Evolutionary conservation across 148 eudicot species (phyloP).

Genomic region (Persicaria tinctoria): DNA sequence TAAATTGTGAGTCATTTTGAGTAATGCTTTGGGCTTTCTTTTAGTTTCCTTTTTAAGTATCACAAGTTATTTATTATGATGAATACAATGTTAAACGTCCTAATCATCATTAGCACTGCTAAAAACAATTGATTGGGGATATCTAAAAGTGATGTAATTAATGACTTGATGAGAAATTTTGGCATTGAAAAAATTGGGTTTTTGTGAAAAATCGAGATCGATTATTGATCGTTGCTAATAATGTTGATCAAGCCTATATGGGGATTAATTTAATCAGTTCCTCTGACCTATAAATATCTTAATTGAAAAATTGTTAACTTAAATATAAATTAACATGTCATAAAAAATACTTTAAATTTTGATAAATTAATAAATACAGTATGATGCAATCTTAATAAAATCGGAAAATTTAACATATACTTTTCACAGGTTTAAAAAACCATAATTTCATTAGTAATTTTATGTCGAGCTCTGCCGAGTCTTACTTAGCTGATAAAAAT

Average conservation of each 20-base stretch:
- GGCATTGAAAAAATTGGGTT: not conserved
- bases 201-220: not conserved
- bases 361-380: too few relatives aligned
- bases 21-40: not conserved
- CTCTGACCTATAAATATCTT: too few relatives aligned
- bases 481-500: too few relatives aligned
- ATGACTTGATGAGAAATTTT: not conserved
- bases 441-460: too few relatives aligned
- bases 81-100: constrained; percentile 4
- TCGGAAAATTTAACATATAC: too few relatives aligned
- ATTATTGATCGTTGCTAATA: not conserved
- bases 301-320: too few relatives aligned
- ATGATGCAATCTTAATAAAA: too few relatives aligned
- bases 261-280: not conserved
- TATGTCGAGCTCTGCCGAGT: too few relatives aligned
- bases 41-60: constrained; percentile 8
- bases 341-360: too few relatives aligned
- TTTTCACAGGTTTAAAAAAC: too few relatives aligned
- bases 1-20: not conserved
- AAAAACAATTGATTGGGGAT: not conserved
- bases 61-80: not conserved
- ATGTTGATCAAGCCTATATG: not conserved
- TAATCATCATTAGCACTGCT: not conserved
- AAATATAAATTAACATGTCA: too few relatives aligned
- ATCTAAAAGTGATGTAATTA: not conserved